Evolutionary conservation across 139 green algal species (phyloP).

Genomic region (Chlorella sp.): DNA sequence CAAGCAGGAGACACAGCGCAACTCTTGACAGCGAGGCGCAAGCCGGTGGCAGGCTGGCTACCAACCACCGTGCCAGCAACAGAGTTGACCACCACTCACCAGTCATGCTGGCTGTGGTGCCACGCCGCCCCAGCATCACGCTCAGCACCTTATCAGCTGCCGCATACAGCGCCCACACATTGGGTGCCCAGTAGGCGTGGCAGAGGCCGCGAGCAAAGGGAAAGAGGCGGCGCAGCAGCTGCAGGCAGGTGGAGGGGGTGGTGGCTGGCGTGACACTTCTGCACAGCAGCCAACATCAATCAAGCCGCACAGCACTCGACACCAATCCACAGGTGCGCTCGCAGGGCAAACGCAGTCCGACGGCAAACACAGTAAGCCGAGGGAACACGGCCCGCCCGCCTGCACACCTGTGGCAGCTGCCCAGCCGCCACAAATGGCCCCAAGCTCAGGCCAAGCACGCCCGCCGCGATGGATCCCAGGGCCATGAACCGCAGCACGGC

Average conservation of each 20-base stretch:
- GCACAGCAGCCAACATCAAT: too few relatives aligned
- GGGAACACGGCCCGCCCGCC: too few relatives aligned
- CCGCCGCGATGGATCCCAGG: conserved; percentile 59
- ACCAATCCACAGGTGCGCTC: too few relatives aligned
- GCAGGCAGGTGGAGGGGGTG: background rate
- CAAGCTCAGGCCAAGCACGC: conserved; percentile 68
- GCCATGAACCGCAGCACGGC: conserved; percentile 47
- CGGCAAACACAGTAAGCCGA: too few relatives aligned
- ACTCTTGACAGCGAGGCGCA: too few relatives aligned
- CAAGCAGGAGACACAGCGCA: background rate
- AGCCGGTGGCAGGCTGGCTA: too few relatives aligned
- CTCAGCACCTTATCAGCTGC: conserved; percentile 79
- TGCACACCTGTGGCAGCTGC: conserved; percentile 55
- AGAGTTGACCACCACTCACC: too few relatives aligned
- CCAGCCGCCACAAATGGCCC: conserved; percentile 78
- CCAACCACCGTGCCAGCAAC: too few relatives aligned
- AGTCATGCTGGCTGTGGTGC: conserved; percentile 61
- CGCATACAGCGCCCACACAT: conserved; percentile 94
- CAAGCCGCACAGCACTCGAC: too few relatives aligned
- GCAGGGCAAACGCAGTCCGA: too few relatives aligned
- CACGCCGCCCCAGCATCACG: conserved; percentile 10
- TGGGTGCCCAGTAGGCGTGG: conserved; percentile 98
- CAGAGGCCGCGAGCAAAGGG: conserved; percentile 91
- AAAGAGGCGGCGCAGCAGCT: conserved; percentile 80
- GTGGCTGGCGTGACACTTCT: too few relatives aligned